These are phyloP conservation scores for Vigna mungo DNA, from an alignment of 306 rosid species.

Conservation along the genomic window DNA sequence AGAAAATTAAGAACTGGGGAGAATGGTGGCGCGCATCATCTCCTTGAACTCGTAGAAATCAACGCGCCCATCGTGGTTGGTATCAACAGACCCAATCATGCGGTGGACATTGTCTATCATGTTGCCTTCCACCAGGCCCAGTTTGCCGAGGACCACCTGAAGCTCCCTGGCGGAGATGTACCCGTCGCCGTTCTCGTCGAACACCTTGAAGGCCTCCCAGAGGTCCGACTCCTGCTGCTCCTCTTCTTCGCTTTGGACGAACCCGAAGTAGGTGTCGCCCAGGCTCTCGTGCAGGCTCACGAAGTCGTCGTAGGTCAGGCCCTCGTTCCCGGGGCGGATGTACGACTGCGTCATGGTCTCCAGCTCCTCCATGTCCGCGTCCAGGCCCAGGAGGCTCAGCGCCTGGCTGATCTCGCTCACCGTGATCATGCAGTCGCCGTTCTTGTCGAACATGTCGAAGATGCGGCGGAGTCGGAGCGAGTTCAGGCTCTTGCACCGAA, in stretches of 20 bases:
- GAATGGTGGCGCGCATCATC: conserved; percentile 71
- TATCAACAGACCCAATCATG: conserved; percentile 82
- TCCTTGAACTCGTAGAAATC: conserved; percentile 84
- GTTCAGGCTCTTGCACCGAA: conserved; percentile 65
- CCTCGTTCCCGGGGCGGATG: conserved; percentile 58
- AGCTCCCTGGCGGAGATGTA: conserved; percentile 80
- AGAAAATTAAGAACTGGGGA: neutral
- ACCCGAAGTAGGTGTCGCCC: conserved; percentile 62
- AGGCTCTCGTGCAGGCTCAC: conserved; percentile 61
- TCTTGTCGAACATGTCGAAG: conserved; percentile 78
- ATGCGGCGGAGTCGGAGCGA: conserved; percentile 75
- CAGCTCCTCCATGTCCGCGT: conserved; percentile 58
- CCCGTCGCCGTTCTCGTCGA: conserved; percentile 87
- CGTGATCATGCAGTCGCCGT: conserved; percentile 65
- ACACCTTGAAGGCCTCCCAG: conserved; percentile 89
- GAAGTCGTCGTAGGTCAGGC: conserved; percentile 72
- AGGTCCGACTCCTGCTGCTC: conserved; percentile 66
- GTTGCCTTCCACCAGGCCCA: conserved; percentile 70
- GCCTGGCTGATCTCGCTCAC: conserved; percentile 67
- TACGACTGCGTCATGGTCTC: conserved; percentile 50
- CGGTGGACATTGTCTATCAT: conserved; percentile 65
- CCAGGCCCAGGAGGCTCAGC: conserved; percentile 62
- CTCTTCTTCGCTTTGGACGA: neutral
- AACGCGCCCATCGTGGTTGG: conserved; percentile 78
- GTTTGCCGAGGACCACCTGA: conserved; percentile 73